Base-by-base conservation (phyloP, 345 rosid species). In the Mallotus nudiflorus region DNA sequence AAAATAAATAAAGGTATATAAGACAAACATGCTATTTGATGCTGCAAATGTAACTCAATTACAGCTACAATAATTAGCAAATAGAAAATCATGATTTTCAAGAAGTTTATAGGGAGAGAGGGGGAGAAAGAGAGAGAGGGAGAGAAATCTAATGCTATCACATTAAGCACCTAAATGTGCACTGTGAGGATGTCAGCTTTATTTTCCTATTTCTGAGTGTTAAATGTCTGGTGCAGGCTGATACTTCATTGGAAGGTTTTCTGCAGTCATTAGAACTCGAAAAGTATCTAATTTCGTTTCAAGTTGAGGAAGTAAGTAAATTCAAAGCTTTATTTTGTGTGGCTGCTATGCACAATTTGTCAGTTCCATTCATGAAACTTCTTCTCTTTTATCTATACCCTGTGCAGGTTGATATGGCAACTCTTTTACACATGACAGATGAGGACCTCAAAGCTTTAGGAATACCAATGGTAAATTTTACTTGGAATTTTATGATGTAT, bases 381-480 rank as follows among this genome's bases (percentile, higher is more conserved):
- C 14, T 58, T 39, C 53, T 45, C 57, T 61, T 70, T 48, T 60
- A 45, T 56, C 49, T 33, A 67, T 58, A 62, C 54, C 57, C 53
- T 82, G 40, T 76, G 54, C 82, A 95, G 97, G 97, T 95, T 74
- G 99, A 95, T 80, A 95, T 95, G 99, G 78, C 92, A 29, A 94
- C 99, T 61, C 97, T 95, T 67, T 65, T 85, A 46, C 99, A 95
- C 86, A 95, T 95, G 99, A 86, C 81, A 66, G 99, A 95, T 80
- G 96, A 85, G 57, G 99, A 95, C 75, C 94, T 92, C 69, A 95
- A 90, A 82, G 97, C 91, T 79, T 61, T 95, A 79, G 91, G 97
- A 71, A 89, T 95, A 78, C 99, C 98, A 13, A 90, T 95, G 99
- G 99, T 95, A 86, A 77, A 37, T 49, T 57, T 53, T 53, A 20